These are phyloP conservation scores for Venturia effusa DNA, from an alignment of 2,329 filamentous ascomycete species.

Conservation along the genomic window DNA sequence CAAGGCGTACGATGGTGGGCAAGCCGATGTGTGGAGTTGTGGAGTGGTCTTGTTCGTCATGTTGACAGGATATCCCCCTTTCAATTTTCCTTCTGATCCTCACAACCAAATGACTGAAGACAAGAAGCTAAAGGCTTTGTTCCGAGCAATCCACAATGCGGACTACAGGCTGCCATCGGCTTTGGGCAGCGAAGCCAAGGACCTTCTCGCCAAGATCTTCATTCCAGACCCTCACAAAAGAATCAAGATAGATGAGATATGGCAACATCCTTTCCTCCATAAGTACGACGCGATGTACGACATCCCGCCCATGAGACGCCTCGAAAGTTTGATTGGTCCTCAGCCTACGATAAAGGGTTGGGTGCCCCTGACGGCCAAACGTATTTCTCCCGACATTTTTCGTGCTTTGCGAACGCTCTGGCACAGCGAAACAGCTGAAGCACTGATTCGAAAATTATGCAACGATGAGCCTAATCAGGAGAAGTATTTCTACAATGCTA, in stretches of 20 bases:
- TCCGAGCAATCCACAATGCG: conserved; percentile 45
- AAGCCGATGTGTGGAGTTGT: conserved; percentile 87
- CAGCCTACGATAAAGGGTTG: conserved; percentile 50
- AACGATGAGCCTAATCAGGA: conserved; percentile 62
- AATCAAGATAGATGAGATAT: conserved; percentile 71
- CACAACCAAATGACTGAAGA: conserved; percentile 36
- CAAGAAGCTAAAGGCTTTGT: conserved; percentile 50
- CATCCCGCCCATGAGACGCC: conserved; percentile 44
- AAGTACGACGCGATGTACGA: conserved; percentile 68
- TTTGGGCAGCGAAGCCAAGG: conserved; percentile 56
- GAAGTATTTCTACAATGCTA: conserved; percentile 82
- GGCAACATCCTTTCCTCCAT: conserved; percentile 74
- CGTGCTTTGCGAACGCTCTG: conserved; percentile 82
- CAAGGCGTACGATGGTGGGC: conserved; percentile 65
- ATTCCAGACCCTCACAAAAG: conserved; percentile 67
- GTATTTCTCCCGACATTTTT: conserved; percentile 72
- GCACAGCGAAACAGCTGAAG: conserved; percentile 71
- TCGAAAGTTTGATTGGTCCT: conserved; percentile 42
- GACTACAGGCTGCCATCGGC: conserved; percentile 35
- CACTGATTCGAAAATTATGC: conserved; percentile 57
- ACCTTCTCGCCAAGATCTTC: conserved; percentile 72
- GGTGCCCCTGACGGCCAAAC: conserved; percentile 48
- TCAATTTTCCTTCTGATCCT: conserved; percentile 40
- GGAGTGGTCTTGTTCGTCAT: conserved; percentile 71
- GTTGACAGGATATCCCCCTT: conserved; percentile 74